Evolutionary conservation across 176 grass and related monocot species (phyloP), one percentile per base, ranked within the genome.

Genomic region (Cocos nucifera): DNA sequence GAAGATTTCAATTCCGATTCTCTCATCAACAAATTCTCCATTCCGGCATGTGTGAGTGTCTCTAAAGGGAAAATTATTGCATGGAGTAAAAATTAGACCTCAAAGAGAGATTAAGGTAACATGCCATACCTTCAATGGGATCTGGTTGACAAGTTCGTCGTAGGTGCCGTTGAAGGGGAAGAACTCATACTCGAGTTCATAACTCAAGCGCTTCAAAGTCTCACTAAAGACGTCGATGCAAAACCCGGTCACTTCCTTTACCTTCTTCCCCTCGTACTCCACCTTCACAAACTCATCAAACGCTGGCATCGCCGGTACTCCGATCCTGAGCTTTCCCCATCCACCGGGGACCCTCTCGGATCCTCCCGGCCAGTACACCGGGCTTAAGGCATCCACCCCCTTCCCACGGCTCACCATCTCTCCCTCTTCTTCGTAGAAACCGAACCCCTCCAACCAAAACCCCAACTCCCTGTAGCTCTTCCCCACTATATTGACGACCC

Each of bases 191-290:
- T 18, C 9, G 23, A 79, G 22, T 7, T 80, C 56, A 69, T 80
- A 69, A 26, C 24, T 27, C 70, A 80, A 30, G 20, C 16, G n/a
- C 12, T 55, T 56, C 49, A 80, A 4, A 17, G 26, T 62, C 59
- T 65, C 56, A 0, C 4, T 56, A 5, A 80, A 80, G 15, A 80
- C 70, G 15, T 74, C 70, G 28, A 80, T 62, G 22, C 78, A 80
- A 35, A 80, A 80, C 51, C 78, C 78, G 14, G 50, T 63, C 2
- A 71, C 51, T 15, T 17, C 17, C 18, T 27, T 39, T 17, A 61
- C 50, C 12, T 53, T 57, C 5, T 18, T 32, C 57, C 30, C 26
- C 1, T 15, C 60, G 23, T 5, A 32, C 53, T 64, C 17, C 50
- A 78, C 67, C 49, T 72, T 65, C 10, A 78, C 55, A 30, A 80